Conservation (phyloP, 352 stramenopile species). For the Lagenidium giganteum region DNA sequence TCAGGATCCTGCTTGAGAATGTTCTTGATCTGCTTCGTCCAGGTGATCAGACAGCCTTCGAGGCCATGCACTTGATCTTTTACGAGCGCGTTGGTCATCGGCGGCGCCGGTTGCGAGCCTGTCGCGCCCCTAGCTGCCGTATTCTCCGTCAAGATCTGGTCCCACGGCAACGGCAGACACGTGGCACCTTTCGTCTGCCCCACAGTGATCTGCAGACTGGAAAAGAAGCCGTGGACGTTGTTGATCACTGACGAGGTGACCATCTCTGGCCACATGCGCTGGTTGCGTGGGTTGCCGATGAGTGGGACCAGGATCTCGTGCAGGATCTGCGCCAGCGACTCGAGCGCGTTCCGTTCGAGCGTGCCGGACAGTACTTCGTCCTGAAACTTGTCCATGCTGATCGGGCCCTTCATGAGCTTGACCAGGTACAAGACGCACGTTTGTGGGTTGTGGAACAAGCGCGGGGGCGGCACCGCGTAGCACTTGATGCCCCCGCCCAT, state of each 20-base stretch:
- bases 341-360: constrained; percentile 44
- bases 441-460: constrained; percentile 34
- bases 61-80: constrained; percentile 76
- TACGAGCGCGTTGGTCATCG: constrained; percentile 34
- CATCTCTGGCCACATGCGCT: constrained; percentile 60
- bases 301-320: constrained; percentile 57
- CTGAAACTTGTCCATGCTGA: constrained; percentile 38
- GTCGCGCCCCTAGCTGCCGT: no score
- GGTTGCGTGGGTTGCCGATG: constrained; percentile 54
- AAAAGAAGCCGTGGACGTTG: constrained; percentile 61
- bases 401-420: constrained; percentile 43
- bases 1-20: constrained; percentile 84
- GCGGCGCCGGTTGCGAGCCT: constrained; percentile 3
- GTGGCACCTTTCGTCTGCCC: constrained; percentile 68
- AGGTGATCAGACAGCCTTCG: constrained; percentile 83
- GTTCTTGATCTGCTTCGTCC: constrained; percentile 91
- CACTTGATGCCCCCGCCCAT: constrained; percentile 28
- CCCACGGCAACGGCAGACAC: constrained; percentile 67
- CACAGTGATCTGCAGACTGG: constrained; percentile 74
- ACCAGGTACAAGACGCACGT: constrained; percentile 57
- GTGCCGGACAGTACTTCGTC: constrained; percentile 55
- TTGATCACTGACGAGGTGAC: constrained; percentile 50
- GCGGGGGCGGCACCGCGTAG: constrained; percentile 29
- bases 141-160: constrained; percentile 46
- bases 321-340: constrained; percentile 53